Base-by-base conservation (phyloP, 345 rosid species). In the Schrenkiella parvula region DNA sequence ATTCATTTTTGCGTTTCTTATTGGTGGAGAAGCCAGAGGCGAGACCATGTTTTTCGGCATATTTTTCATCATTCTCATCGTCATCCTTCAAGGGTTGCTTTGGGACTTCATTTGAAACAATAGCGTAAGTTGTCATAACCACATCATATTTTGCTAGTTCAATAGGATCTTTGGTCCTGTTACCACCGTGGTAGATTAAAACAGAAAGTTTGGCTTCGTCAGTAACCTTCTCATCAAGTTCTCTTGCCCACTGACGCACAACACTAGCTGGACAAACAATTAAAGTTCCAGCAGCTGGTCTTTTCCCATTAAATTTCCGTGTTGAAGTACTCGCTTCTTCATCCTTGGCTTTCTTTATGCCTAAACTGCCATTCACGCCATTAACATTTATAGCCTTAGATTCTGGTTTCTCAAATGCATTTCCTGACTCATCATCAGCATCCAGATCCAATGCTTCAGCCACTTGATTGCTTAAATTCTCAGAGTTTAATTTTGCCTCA, bases 211-310 rank as follows among this genome's bases (percentile, higher is more conserved):
- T 88, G 70, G 87, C 76, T 79, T 84, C 90, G 19, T 80, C 82
- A 31, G 89, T 68, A 82, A 93, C 95, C 86, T 93, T 93, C 28
- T 93, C 96, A 64, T 83, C 88, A 78, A 93, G 80, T 73, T 93
- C 98, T 79, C 96, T 72, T 51, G 87, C 92, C 98, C 98, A 93
- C 74, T 93, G 98, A 51, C 96, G 90, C 42, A 93, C 86, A 81
- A 93, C 76, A 80, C 96, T 91, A 1, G 98, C 98, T 41, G 98
- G 97, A 79, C 98, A 93, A 35, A 93, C 97, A 82, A 93, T 88
- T 72, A 93, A 83, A 44, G 98, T 93, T 51, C 98, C 98, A 41
- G 93, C 97, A 35, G 88, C 82, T 59, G 86, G 93, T 82, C 97
- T 84, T 68, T 48, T 70, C 78, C 78, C 72, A 25, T 75, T 72